These are phyloP conservation scores for Talaromyces thailandensis DNA, from an alignment of 495 filamentous ascomycete genomes.

Conservation along the genomic window DNA sequence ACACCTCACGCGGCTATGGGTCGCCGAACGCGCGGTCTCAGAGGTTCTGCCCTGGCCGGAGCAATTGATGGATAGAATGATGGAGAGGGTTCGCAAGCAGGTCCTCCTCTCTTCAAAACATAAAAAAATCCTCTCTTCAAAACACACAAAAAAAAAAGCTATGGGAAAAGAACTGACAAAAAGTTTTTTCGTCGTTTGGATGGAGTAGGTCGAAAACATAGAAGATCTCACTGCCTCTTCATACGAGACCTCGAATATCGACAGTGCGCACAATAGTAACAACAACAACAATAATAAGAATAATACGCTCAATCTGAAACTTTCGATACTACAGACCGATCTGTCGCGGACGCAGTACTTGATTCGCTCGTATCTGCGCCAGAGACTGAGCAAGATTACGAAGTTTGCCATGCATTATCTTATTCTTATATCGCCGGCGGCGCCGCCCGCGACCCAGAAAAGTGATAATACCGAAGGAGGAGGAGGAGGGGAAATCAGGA, in stretches of 20 bases:
- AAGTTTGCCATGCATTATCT: slow-evolving; percentile 36
- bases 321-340: slow-evolving; percentile 95
- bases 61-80: slow-evolving; percentile 64
- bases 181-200: background rate
- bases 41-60: slow-evolving; percentile 68
- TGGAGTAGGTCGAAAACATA: slow-evolving; percentile 58
- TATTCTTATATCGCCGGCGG: slow-evolving; percentile 29
- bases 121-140: no score
- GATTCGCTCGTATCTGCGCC: slow-evolving; percentile 72
- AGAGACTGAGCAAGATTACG: slow-evolving; percentile 69
- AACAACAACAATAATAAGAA: background rate
- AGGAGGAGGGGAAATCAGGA: background rate
- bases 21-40: slow-evolving; percentile 79
- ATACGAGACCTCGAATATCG: slow-evolving; percentile 23
- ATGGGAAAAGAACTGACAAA: background rate
- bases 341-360: slow-evolving; percentile 88
- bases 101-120: slow-evolving; percentile 22
- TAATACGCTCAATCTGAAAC: slow-evolving; percentile 75
- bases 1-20: slow-evolving; percentile 82
- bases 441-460: slow-evolving; percentile 32
- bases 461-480: background rate
- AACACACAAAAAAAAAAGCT: background rate
- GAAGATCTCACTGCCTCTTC: slow-evolving; percentile 57
- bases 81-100: slow-evolving; percentile 61
- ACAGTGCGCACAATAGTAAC: background rate